Base-by-base conservation (phyloP, 108 stramenopile genomes). In the Asterionellopsis glacialis region DNA sequence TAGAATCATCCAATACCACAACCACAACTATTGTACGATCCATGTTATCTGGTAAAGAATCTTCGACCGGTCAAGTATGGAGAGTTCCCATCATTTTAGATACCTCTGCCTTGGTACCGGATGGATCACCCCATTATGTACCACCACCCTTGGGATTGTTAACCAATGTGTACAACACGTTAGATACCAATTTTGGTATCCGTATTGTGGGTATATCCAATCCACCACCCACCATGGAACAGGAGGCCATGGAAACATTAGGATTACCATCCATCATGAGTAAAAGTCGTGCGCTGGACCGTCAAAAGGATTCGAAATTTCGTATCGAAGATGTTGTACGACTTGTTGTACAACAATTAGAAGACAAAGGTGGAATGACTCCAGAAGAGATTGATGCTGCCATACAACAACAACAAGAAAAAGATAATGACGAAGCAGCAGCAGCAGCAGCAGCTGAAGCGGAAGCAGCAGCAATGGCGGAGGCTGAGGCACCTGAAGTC, bases 61-160 rank as follows among this genome's bases (percentile, higher is more conserved):
- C 19, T 9, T 4, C 6, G 1, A 7, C 4, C 16, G 47, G 47
- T 9, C 6, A 48, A 21, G 5, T 5, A 33, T 48, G 47, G 47
- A 48, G 21, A 21, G 47, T 48, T 21, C 47, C 47, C 16, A 48
- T 48, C 9, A 21, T 48, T 7, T 48, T 48, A 9, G 47, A 48
- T 9, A 19, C 21, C 6, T 1, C 19, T 2, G 47, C 47, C 6
- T 48, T 48, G 47, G 47, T 48, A 7, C 47, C 47, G 47, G 47
- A 48, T 48, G 47, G 47, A 48, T 48, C 47, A 5, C 47, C 47
- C 21, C 47, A 48, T 48, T 48, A 48, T 9, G 47, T 48, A 19
- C 19, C 47, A 5, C 47, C 47, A 7, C 47, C 47, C 5, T 9
- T 9, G 6, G 6, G 2, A 4, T 48, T 48, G 16, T 21, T 48